Evolutionary conservation across 805 yeast species (phyloP).

Genomic region (Metschnikowia amazonensis): DNA sequence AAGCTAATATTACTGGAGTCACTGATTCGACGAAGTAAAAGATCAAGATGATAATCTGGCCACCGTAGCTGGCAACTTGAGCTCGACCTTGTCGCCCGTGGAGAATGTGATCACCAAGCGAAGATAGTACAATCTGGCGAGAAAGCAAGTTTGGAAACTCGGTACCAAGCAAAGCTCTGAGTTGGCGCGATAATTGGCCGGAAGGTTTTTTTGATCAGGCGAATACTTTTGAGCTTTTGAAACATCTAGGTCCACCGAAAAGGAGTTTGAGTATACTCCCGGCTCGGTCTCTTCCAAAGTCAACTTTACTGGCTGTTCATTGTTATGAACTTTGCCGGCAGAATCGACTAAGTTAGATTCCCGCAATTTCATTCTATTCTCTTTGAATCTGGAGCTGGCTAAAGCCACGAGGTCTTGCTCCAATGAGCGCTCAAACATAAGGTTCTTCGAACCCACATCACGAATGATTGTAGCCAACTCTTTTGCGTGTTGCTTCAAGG

Average conservation of each 20-base stretch:
- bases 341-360: conserved; percentile 18
- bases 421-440: conserved; percentile 28
- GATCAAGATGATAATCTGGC: background rate
- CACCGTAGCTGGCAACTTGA: conserved; percentile 26
- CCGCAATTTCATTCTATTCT: conserved; percentile 25
- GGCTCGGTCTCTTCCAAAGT: conserved; percentile 7
- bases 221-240: conserved; percentile 21
- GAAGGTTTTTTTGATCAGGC: conserved; percentile 6
- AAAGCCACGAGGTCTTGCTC: conserved; percentile 30
- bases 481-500: conserved; percentile 30
- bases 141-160: conserved; percentile 35
- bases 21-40: too few relatives aligned
- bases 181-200: conserved; percentile 13
- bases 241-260: conserved; percentile 26
- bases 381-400: conserved; percentile 28
- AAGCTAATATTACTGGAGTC: background rate
- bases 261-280: conserved; percentile 19
- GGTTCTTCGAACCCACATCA: conserved; percentile 21
- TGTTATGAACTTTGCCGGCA: conserved; percentile 20
- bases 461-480: conserved; percentile 26
- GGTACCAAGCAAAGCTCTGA: conserved; percentile 34
- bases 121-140: conserved; percentile 34
- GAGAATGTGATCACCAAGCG: conserved; percentile 21
- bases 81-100: conserved; percentile 20
- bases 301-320: background rate